Percentiles rank a stretch among this genome's conserved stretches.
These are phyloP conservation scores for Amaranthus tricolor DNA, from an alignment of 179 eudicot genomes.

Conservation along the genomic window DNA sequence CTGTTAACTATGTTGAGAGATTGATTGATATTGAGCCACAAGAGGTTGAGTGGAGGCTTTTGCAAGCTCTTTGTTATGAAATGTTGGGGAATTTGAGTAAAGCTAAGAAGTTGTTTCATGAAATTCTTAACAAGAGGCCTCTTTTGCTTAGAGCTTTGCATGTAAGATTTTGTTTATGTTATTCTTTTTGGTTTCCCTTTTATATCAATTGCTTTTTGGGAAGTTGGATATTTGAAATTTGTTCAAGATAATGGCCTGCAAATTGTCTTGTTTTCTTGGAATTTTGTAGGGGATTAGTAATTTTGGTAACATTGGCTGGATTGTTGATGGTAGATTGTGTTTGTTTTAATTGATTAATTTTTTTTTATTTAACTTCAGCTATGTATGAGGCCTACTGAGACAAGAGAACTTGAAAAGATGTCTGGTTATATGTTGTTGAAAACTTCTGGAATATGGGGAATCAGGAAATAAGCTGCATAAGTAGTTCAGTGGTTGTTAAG, in stretches of 20 bases:
- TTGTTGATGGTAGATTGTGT: background rate
- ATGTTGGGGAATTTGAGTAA: conserved; percentile 63
- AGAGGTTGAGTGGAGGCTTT: conserved; percentile 85
- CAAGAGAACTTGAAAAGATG: background rate
- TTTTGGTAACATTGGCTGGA: background rate
- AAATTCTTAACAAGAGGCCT: conserved; percentile 60
- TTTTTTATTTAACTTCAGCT: background rate
- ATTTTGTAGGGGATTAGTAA: background rate
- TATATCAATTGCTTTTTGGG: too few species aligned
- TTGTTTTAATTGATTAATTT: background rate
- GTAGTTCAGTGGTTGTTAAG: background rate
- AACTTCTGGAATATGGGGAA: background rate
- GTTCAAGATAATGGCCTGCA: too few species aligned
- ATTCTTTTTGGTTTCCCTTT: background rate
- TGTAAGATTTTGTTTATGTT: conserved; percentile 40
- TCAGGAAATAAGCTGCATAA: background rate
- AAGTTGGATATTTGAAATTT: too few species aligned
- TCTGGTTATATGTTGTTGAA: background rate
- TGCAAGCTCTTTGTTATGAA: conserved; percentile 92
- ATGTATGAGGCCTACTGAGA: too few species aligned
- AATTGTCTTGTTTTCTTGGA: background rate
- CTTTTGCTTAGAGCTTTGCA: conserved; percentile 88
- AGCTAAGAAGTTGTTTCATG: conserved; percentile 68
- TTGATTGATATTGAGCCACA: conserved; percentile 69
- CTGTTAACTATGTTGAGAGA: conserved; percentile 67